Evolutionary conservation across 2,329 filamentous ascomycete genomes (phyloP), one percentile per base, ranked within the genome.

Genomic region (Xylaria digitata): DNA sequence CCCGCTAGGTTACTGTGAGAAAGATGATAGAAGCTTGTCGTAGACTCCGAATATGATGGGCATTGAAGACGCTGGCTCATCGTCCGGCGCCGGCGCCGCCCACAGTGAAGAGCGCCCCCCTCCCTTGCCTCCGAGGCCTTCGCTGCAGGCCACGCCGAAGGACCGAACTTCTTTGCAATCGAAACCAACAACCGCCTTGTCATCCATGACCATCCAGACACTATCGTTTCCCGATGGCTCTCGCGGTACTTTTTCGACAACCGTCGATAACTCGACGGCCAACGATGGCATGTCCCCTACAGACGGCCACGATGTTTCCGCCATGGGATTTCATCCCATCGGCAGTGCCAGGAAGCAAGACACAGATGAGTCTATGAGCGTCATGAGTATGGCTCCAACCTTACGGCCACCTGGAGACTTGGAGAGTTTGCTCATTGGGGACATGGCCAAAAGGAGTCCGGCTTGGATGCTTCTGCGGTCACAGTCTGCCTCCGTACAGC

Each of bases 151-250:
- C 32, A 48, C 19, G 8, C 62, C 59, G 58, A 71, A 63, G 42
- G 79, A 80, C 72, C 79, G 79, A 69, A 80, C 78, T 43, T 73
- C 73, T 2, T 75, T 83, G 61, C 84, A 82, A 70, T 89, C 91
- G 1, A 89, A 88, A 66, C 89, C 95, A 54, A 97, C 94, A 3
- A 97, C 94, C 0, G 94, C 94, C 9, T 76, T 98, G 15, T 95
- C 93, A 0, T 86, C 93, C 17, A 86, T 94, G 68, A 94, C 95
- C 71, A 90, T 94, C 62, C 91, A 93, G 72, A 92, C 91, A 0
- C 84, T 94, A 56, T 89, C 89, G 1, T 90, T 92, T 69, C 89
- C 88, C 11, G 92, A 93, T 76, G 89, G 87, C 66, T 87, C 87
- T 21, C 84, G 88, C 66, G 89, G 91, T 43, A 90, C 87, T 1